Base-by-base conservation (phyloP, 179 eudicot genomes). In the Gypsophila paniculata region DNA sequence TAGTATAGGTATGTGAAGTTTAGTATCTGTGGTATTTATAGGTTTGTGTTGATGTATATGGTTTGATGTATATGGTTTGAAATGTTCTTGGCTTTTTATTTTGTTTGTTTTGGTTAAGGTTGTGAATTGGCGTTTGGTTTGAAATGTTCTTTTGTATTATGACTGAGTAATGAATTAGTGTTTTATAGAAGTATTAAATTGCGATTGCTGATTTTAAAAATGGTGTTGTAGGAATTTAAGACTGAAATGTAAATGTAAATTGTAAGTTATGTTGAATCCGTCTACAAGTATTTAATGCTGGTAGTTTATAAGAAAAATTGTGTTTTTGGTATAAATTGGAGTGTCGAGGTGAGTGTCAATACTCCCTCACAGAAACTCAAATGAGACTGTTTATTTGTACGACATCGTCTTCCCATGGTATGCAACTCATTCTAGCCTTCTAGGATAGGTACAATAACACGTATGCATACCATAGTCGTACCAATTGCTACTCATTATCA, bases 221-320 rank as follows among this genome's bases (percentile, higher is more conserved):
- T 70, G 78, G 46, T 74, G 26, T 54, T 63, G 14, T 63, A 36
- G 25, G 29, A 34, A n/a, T 17, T n/a, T 67, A 23, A 48, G 71
- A 29, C 23, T 68, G 23, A 29, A 49, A 25, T 64, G 1, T n/a
- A n/a, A n/a, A n/a, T n/a, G 9, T 42, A 19, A 19, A 22, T 42
- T 22, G 29, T 39, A 21, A 29, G 21, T 42, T 61, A 29, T 61
- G 42, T 61, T 26, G 8, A 13, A 26, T 7, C 19, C 9, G 38
- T 61, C 39, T 60, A 60, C 38, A 26, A 61, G 65, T 26, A 17
- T 4, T 9, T 18, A 6, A 21, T 19, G 8, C 25, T 5, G 11
- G 23, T 60, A 13, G 36, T 22, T 5, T 59, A 9, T 42, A 42
- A 42, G 46, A 42, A 9, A 11, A 23, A 55, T 57, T 32, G 22